These are phyloP conservation scores for Hirsutella minnesotensis DNA, from an alignment of 2,329 filamentous ascomycete genomes.

Conservation along the genomic window DNA sequence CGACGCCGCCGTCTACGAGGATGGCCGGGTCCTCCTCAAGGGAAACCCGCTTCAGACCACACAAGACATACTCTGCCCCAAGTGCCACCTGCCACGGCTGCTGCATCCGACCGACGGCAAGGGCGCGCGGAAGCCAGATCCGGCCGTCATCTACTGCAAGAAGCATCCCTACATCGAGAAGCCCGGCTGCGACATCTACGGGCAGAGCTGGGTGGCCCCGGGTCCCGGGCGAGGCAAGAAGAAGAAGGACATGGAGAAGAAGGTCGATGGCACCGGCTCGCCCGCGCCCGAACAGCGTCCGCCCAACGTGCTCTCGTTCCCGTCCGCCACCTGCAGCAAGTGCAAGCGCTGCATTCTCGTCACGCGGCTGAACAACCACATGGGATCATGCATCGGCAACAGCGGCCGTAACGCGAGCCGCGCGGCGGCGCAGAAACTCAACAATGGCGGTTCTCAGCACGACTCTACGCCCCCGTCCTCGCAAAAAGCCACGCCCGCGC, in stretches of 20 bases:
- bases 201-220: constrained; percentile 67
- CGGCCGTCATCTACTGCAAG: constrained; percentile 64
- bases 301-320: constrained; percentile 51
- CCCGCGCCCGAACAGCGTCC: constrained; percentile 42
- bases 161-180: constrained; percentile 67
- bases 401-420: constrained; percentile 51
- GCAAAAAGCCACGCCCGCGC: constrained; percentile 48
- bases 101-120: constrained; percentile 62
- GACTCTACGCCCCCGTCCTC: constrained; percentile 49
- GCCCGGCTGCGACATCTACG: constrained; percentile 68
- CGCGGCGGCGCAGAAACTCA: constrained; percentile 51
- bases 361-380: constrained; percentile 54
- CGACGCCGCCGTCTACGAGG: constrained; percentile 57
- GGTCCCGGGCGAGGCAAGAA: constrained; percentile 62
- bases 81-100: constrained; percentile 63
- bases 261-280: constrained; percentile 34
- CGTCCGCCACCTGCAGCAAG: constrained; percentile 54
- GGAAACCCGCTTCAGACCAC: constrained; percentile 62
- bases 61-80: constrained; percentile 59
- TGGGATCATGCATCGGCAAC: constrained; percentile 57
- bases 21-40: constrained; percentile 56
- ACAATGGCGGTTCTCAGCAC: constrained; percentile 42
- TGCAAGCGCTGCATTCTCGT: constrained; percentile 56
- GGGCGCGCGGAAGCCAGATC: constrained; percentile 53
- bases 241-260: constrained; percentile 65